These are phyloP conservation scores for Lippia alba DNA, from an alignment of 305 asterid genomes.

Conservation along the genomic window DNA sequence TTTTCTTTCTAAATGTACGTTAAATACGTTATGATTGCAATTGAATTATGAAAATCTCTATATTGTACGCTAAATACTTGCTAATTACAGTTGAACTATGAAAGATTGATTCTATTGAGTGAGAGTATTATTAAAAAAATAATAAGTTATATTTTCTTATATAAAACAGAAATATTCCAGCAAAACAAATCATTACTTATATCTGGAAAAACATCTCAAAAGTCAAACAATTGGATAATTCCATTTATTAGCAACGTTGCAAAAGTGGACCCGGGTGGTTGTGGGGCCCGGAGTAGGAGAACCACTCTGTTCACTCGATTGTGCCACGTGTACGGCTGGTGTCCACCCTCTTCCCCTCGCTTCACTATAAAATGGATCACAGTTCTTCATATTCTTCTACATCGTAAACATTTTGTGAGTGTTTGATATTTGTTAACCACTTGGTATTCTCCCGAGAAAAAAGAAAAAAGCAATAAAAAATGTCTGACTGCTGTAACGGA, in stretches of 20 bases:
- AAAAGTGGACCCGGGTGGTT: background rate
- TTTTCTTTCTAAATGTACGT: too few relatives aligned
- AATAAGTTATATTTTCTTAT: too few relatives aligned
- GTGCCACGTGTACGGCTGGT: constrained; percentile 60
- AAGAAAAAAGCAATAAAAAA: constrained; percentile 25
- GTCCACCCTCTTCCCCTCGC: background rate
- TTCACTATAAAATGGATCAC: constrained; percentile 43
- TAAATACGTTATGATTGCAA: too few relatives aligned
- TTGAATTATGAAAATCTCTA: too few relatives aligned
- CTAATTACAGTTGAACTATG: too few relatives aligned
- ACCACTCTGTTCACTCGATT: constrained; percentile 26
- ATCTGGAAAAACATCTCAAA: too few relatives aligned
- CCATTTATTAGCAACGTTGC: background rate
- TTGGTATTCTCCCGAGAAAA: background rate
- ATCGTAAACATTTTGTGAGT: background rate
- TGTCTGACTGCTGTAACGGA: constrained; percentile 91
- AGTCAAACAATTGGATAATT: too few relatives aligned
- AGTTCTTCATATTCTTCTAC: background rate
- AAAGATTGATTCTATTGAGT: too few relatives aligned
- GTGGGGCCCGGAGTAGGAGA: constrained; percentile 15
- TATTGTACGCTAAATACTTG: too few relatives aligned
- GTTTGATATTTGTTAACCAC: background rate
- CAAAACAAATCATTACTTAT: too few relatives aligned
- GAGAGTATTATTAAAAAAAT: too few relatives aligned
- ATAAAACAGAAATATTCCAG: too few relatives aligned